Evolutionary conservation across 495 filamentous ascomycete genomes (phyloP).

Genomic region (Entonaema liquescens): DNA sequence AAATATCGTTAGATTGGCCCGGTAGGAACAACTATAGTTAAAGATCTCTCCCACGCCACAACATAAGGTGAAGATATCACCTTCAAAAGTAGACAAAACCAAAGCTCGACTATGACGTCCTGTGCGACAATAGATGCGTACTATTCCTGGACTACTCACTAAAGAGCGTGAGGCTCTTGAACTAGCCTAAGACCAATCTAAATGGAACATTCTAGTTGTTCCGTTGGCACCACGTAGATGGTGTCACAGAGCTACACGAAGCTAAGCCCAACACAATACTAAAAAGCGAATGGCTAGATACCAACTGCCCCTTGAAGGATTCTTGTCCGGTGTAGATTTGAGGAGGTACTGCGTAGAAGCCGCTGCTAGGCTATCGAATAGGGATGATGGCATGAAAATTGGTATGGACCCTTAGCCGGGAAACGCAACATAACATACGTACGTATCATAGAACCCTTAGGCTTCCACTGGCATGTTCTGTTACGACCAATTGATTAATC

Average conservation of each 20-base stretch:
- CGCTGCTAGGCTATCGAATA: constrained; percentile 21
- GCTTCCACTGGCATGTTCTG: constrained; percentile 25
- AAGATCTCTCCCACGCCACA: background rate
- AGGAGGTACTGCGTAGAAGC: constrained; percentile 5
- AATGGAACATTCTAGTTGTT: constrained; percentile 32
- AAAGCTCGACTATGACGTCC: background rate
- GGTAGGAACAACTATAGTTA: background rate
- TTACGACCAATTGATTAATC: constrained; percentile 34
- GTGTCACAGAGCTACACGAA: constrained; percentile 24
- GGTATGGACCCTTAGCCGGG: constrained; percentile 14
- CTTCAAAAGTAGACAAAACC: constrained; percentile 4
- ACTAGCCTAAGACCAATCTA: constrained; percentile 29
- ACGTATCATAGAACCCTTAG: constrained; percentile 21
- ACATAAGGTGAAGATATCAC: background rate
- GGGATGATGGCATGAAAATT: background rate
- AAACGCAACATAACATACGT: constrained; percentile 20
- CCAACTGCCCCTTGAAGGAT: constrained; percentile 19
- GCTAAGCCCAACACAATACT: constrained; percentile 28
- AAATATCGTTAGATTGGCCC: background rate
- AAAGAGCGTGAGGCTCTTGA: constrained; percentile 37
- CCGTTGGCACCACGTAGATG: constrained; percentile 42
- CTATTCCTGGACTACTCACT: constrained; percentile 17
- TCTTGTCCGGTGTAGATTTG: constrained; percentile 9
- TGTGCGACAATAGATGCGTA: constrained; percentile 12
- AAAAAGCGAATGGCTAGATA: constrained; percentile 16